Evolutionary conservation across 2,329 filamentous ascomycete genomes (phyloP).

Genomic region (Elsinoe perseae): DNA sequence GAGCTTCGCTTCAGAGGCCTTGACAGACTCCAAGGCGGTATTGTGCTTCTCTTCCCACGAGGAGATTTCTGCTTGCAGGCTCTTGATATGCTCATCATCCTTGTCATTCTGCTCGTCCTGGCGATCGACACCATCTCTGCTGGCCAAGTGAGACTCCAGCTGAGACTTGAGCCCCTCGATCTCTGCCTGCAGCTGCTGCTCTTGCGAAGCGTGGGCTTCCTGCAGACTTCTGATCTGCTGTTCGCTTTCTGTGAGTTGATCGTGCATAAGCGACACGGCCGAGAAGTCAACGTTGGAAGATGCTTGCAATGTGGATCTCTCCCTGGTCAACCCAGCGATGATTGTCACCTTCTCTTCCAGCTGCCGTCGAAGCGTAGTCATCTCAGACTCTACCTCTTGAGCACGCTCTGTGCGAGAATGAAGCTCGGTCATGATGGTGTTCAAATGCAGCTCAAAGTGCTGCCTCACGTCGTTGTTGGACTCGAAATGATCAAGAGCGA

Average conservation of each 20-base stretch:
- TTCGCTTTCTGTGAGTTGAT: slow-evolving; percentile 82
- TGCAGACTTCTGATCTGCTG: slow-evolving; percentile 65
- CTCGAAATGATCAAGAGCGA: slow-evolving; percentile 81
- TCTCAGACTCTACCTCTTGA: slow-evolving; percentile 78
- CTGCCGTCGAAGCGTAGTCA: slow-evolving; percentile 78
- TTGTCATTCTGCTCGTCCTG: slow-evolving; percentile 20
- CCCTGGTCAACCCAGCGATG: slow-evolving; percentile 86
- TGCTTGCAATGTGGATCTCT: slow-evolving; percentile 79
- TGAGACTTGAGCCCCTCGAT: slow-evolving; percentile 59
- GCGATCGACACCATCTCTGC: slow-evolving; percentile 18
- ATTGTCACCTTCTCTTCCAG: slow-evolving; percentile 96
- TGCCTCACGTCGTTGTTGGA: slow-evolving; percentile 75
- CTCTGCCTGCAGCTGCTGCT: slow-evolving; percentile 66
- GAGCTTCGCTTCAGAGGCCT: slow-evolving; percentile 64
- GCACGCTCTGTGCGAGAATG: slow-evolving; percentile 81
- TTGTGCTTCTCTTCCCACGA: slow-evolving; percentile 72
- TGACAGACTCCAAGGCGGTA: slow-evolving; percentile 60
- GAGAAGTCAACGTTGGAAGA: slow-evolving; percentile 82
- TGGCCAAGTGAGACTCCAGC: slow-evolving; percentile 31
- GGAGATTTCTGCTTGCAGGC: slow-evolving; percentile 63
- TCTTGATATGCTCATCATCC: slow-evolving; percentile 44
- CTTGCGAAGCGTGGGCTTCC: slow-evolving; percentile 62
- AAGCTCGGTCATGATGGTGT: slow-evolving; percentile 86
- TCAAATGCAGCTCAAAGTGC: slow-evolving; percentile 85
- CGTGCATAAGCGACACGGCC: slow-evolving; percentile 75